phyloP scores from a whole-genome alignment of 352 stramenopile genomes.

The Phytophthora sansomeana region DNA sequence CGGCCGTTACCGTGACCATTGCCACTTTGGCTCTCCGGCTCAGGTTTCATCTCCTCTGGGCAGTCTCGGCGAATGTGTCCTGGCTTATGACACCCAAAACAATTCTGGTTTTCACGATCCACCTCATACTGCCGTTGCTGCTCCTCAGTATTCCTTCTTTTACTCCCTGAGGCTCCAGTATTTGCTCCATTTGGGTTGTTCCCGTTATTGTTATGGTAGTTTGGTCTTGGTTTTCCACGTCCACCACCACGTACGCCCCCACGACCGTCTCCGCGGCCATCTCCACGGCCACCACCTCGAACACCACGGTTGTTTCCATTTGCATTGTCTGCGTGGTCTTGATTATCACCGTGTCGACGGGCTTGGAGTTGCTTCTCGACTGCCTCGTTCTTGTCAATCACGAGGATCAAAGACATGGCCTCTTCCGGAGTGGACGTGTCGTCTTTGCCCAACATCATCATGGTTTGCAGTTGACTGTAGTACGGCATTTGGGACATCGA shows the following conservation, averaged over 20 bases:
- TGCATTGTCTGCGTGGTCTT: too few relatives aligned
- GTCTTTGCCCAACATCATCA: neutral
- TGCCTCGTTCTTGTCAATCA: neutral
- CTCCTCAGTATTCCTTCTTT: constrained; percentile 1
- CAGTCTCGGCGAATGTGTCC: constrained; percentile 7
- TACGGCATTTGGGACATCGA: constrained; percentile 1
- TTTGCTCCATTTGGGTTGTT: too few relatives aligned
- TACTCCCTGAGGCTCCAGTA: neutral
- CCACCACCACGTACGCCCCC: too few relatives aligned
- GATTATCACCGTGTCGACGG: too few relatives aligned
- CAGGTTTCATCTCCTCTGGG: neutral
- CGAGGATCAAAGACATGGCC: neutral
- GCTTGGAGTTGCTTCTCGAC: constrained; percentile 1
- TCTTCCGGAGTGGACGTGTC: neutral
- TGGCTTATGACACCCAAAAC: constrained; percentile 11
- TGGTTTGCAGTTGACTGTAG: neutral
- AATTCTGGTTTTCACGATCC: neutral
- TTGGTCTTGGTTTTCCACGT: too few relatives aligned
- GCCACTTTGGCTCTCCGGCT: neutral
- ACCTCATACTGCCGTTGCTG: neutral
- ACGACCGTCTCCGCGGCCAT: too few relatives aligned
- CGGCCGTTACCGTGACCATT: neutral
- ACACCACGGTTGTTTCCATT: neutral
- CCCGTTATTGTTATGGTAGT: neutral
- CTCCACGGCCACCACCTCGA: neutral